These are phyloP conservation scores for Lolium multiflorum DNA, from an alignment of 176 grass and related monocot species.

Conservation along the genomic window DNA sequence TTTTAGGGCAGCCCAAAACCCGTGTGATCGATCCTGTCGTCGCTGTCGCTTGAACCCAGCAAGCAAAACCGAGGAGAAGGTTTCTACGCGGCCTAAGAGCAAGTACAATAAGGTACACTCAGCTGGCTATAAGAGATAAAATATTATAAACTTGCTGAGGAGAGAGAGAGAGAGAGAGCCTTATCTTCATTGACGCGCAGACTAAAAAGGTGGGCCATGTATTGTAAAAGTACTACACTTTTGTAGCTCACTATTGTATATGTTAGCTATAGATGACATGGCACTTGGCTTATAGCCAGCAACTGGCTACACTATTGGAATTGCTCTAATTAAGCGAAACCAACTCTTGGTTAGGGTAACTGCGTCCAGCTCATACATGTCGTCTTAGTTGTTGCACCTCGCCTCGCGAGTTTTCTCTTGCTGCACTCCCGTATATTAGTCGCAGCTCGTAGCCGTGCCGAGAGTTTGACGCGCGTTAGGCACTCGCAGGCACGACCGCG, in stretches of 20 bases:
- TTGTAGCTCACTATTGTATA: too few relatives aligned
- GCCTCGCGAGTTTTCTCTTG: neutral
- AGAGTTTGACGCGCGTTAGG: neutral
- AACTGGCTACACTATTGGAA: too few relatives aligned
- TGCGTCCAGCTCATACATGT: slow-evolving; percentile 18
- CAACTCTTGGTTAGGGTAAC: neutral
- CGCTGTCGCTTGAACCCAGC: slow-evolving; percentile 12
- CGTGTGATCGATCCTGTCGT: neutral
- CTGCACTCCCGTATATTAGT: neutral
- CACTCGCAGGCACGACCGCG: neutral
- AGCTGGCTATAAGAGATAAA: too few relatives aligned
- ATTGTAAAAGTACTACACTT: too few relatives aligned
- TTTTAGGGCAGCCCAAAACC: neutral
- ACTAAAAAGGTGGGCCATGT: too few relatives aligned
- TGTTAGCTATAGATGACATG: too few relatives aligned
- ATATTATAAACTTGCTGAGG: too few relatives aligned
- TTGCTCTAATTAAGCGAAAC: neutral
- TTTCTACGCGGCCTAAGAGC: slow-evolving; percentile 9
- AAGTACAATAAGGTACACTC: too few relatives aligned
- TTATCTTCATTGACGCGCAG: too few relatives aligned
- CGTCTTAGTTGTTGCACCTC: neutral
- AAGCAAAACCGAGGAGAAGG: neutral
- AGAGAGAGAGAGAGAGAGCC: too few relatives aligned
- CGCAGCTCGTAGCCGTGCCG: neutral
- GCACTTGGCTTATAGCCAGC: too few relatives aligned